Base-by-base conservation (phyloP, 2,329 filamentous ascomycete genomes). In the Penicillium sp. region DNA sequence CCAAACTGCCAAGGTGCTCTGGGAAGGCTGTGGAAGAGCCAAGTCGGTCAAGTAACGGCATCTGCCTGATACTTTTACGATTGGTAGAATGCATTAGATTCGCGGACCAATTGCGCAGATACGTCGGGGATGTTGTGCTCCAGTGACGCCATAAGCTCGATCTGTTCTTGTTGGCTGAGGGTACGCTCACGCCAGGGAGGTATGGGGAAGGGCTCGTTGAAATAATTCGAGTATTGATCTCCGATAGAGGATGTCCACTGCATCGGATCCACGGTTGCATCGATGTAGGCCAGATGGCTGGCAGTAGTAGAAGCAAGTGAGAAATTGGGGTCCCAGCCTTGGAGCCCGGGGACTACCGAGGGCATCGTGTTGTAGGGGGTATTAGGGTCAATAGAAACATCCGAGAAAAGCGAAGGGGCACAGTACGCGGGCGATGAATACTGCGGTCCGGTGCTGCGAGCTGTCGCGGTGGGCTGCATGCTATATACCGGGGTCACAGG, bases 91-190 rank as follows among this genome's bases (percentile, higher is more conserved):
- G 77, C 78, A 56, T 77, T 73, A 33, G 78, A 76, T 58, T 80
- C 76, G 56, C 74, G 74, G 28, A 76, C 72, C 49, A 79, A 68
- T 49, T 77, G 74, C 2, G 73, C 70, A 33, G 79, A 80, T 9
- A 81, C 76, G 64, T 81, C 79, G 3, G 80, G 80, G 53, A 81
- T 68, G 82, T 90, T 75, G 9, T 79, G 71, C 75, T 95, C 91
- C 37, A 96, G 83, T 53, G 88, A 88, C 59, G 89, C 87, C 90
- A 96, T 92, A 40, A 96, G 81, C 79, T 96, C 91, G 65, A 89
- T 79, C 77, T 95, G 92, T 76, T 96, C 91, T 71, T 92, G 86
- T 65, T 93, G 89, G 62, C 88, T 93, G 35, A 96, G 81, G 62
- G 83, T 83, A 84, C 92, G 70, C 87, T 87, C 62, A 83, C 85